These are phyloP conservation scores for Pistacia vera DNA, from an alignment of 345 rosid species.

Conservation along the genomic window DNA sequence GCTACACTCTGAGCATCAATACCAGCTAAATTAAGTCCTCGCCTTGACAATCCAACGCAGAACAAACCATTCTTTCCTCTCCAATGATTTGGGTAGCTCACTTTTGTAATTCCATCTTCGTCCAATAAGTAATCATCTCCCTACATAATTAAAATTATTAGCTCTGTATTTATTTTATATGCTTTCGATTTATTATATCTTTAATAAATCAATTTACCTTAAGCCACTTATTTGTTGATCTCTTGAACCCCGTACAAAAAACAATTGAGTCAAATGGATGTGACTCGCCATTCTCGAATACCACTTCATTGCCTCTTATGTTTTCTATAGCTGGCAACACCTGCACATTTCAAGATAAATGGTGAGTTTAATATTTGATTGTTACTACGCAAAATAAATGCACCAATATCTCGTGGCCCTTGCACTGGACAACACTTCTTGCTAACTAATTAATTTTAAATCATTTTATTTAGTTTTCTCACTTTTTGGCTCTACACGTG, in stretches of 20 bases:
- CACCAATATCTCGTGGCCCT: too few relatives aligned
- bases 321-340: conserved; percentile 54
- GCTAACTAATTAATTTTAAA: too few relatives aligned
- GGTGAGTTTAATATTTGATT: too few relatives aligned
- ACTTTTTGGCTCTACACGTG: too few relatives aligned
- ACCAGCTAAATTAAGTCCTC: conserved; percentile 40
- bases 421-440: too few relatives aligned
- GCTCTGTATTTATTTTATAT: not conserved
- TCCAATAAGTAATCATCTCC: conserved; percentile 46
- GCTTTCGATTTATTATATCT: too few relatives aligned
- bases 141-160: conserved; percentile 9
- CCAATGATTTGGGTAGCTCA: conserved; percentile 46
- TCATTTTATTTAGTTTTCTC: too few relatives aligned
- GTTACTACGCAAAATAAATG: too few relatives aligned
- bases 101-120: conserved; percentile 43
- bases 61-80: conserved; percentile 55
- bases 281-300: conserved; percentile 42
- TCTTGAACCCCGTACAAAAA: conserved; percentile 58
- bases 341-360: conserved; percentile 22
- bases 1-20: conserved; percentile 44
- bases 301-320: conserved; percentile 45
- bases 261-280: conserved; percentile 55
- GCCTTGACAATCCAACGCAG: conserved; percentile 45
- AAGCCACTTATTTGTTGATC: conserved; percentile 38
- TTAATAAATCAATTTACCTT: conserved; percentile 21